Base-by-base conservation (phyloP, 768 basidiomycete species). In the Boletus rufocinnamomeus region DNA sequence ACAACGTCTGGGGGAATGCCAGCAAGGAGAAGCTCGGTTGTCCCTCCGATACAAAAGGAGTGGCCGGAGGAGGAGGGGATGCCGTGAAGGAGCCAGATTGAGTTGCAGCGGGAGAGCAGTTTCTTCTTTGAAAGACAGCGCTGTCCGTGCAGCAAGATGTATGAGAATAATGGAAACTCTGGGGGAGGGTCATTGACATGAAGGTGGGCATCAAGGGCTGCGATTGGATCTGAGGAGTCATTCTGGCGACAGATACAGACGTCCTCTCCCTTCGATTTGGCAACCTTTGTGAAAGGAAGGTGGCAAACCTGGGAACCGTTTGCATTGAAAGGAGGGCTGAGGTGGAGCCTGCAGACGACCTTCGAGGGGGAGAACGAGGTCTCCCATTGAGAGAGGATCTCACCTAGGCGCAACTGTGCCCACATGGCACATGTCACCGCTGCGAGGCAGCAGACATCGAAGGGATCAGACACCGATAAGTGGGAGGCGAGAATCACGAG, bases 211-310 rank as follows among this genome's bases (percentile, higher is more conserved):
- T 38, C 8, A 0, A 74, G 21, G 0, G 69, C 57, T 0, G 49
- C 11, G 1, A 73, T 62, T 0, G 58, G 53, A 14, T 78, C 74
- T 0, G 68, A 49, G 0, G 45, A 13, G 2, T 66, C 69, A 0
- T 28, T 1, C 46, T 79, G 76, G 2, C 30, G 16, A 2, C 76
- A 69, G 59, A 74, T 74, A 49, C 60, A 69, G 2, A 77, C 56
- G 13, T 75, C 72, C 37, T 79, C 72, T 0, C 75, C 75, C 1
- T 52, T 40, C 0, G 35, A 47, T 3, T 58, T 57, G 0, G 67
- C 16, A 0, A 57, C 50, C 23, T 71, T 70, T 0, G 61, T 68
- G 28, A 48, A 51, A 0, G 68, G 70, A 0, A 71, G 46, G 44
- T 41, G 55, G 8, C 37, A 38, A 7, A 28, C 6, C 1, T 6